A percentile compares a stretch with the other conserved stretches of the same genome.
Conservation (phyloP, 2,329 filamentous ascomycete genomes). For the Colletotrichum graminicola region DNA sequence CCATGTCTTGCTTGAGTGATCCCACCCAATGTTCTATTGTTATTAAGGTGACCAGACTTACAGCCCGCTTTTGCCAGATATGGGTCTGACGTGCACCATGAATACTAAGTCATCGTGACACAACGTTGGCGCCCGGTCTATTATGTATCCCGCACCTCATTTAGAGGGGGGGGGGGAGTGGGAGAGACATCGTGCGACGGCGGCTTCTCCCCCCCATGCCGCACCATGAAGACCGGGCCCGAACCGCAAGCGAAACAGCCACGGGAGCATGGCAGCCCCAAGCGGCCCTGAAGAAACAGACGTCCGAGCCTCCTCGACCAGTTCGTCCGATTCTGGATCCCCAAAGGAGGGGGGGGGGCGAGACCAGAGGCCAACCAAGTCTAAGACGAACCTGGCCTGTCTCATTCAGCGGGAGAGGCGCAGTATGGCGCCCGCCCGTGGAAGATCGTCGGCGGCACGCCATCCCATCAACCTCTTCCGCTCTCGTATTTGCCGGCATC, state of each 20-base stretch:
- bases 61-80: conserved; percentile 4
- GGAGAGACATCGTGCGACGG: conserved; percentile 27
- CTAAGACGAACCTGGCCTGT: neutral
- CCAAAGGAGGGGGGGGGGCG: no score
- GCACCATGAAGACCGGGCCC: conserved; percentile 29
- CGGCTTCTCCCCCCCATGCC: conserved; percentile 15
- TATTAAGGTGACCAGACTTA: conserved; percentile 6
- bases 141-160: conserved; percentile 7
- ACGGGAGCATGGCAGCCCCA: conserved; percentile 9
- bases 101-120: conserved; percentile 14
- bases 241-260: neutral
- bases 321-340: neutral
- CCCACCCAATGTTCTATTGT: neutral
- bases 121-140: conserved; percentile 15
- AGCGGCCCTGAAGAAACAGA: neutral
- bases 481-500: conserved; percentile 4
- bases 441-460: neutral
- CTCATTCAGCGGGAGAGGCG: neutral
- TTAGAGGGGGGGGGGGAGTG: neutral
- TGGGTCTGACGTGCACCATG: conserved; percentile 10
- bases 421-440: neutral
- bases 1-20: neutral
- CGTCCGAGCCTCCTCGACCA: conserved; percentile 6
- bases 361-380: neutral
- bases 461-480: neutral